Evolutionary conservation across 2,329 filamentous ascomycete species (phyloP), one percentile per base, ranked within the genome.

Genomic region (Moelleriella libera): DNA sequence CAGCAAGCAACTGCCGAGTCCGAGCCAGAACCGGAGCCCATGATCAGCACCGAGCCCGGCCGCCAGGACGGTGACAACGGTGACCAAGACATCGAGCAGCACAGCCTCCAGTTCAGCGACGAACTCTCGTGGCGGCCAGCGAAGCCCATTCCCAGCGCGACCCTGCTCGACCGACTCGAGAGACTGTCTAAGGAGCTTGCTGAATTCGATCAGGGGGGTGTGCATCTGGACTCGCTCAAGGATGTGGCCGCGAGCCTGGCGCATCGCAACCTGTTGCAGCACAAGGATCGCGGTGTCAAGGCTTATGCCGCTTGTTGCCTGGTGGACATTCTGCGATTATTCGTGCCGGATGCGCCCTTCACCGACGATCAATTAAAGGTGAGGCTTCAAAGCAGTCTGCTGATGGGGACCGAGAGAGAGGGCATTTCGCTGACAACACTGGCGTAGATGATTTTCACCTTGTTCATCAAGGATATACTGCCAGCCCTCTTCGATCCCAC

Each of bases 321-420:
- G 51, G 88, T 96, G 47, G 92, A 98, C 63, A 85, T 98, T 55
- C 77, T 98, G 61, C 83, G 86, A 57, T 75, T 98, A 49, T 95
- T 88, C 66, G 92, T 92, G 30, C 92, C 92, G 0, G 83, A 97
- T 72, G 92, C 92, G 61, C 92, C 92, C 14, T 97, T 94, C 66
- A 94, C 88, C 29, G 80, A 79, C 41, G 80, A 85, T 50, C 89
- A 97, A 68, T 75, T 97, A 52, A 95, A 94, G 82, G 88, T 90
- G 21, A 21, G 21, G 21, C 21, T 21, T 21, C 21, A 21, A 21
- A 21, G 21, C 21, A 21, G 21, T 21, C 21, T 21, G 21, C 2
- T 21, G 21, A 21, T 3, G 21, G 21, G 2, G 21, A 21, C 21
- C 21, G 21, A 21, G 21, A 21, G 21, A 21, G 21, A 21, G 21